These are phyloP conservation scores for Zygoascus ofunaensis DNA, from an alignment of 805 yeast genomes.

Conservation along the genomic window DNA sequence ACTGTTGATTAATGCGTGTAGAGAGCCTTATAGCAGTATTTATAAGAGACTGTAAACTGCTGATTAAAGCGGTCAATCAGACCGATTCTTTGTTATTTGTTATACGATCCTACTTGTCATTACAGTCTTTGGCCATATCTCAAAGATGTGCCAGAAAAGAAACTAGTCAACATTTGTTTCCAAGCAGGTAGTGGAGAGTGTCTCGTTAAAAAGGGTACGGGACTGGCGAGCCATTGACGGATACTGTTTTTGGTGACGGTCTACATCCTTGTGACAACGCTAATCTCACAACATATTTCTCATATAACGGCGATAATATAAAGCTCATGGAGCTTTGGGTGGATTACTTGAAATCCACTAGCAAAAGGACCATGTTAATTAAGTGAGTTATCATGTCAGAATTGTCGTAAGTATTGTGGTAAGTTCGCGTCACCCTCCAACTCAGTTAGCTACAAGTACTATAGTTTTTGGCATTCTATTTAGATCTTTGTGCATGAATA, in stretches of 20 bases:
- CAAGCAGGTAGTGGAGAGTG: conserved; percentile 56
- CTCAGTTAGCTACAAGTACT: too few species aligned
- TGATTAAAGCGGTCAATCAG: conserved; percentile 39
- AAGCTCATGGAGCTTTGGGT: conserved; percentile 31
- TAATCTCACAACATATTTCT: conserved; percentile 10
- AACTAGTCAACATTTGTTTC: conserved; percentile 30
- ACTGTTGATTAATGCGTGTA: conserved; percentile 34
- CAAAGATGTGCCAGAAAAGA: conserved; percentile 26
- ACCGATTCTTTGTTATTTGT: conserved; percentile 18
- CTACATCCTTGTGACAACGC: conserved; percentile 19
- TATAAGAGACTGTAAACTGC: conserved; percentile 55
- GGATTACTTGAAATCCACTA: conserved; percentile 36
- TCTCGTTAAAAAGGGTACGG: conserved; percentile 42
- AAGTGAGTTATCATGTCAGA: too few species aligned
- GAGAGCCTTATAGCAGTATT: conserved; percentile 60
- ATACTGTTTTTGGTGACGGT: conserved; percentile 14
- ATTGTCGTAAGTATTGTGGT: too few species aligned
- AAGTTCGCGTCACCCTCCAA: too few species aligned
- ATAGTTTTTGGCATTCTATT: too few species aligned
- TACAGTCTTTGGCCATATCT: conserved; percentile 18
- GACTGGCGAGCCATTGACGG: conserved; percentile 62
- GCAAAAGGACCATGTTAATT: conserved; percentile 2
- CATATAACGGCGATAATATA: background rate
- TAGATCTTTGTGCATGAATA: too few species aligned
- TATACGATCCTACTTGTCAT: conserved; percentile 10